phyloP scores from a whole-genome alignment of 2,329 filamentous ascomycete genomes.

The Trichoderma sp. region DNA sequence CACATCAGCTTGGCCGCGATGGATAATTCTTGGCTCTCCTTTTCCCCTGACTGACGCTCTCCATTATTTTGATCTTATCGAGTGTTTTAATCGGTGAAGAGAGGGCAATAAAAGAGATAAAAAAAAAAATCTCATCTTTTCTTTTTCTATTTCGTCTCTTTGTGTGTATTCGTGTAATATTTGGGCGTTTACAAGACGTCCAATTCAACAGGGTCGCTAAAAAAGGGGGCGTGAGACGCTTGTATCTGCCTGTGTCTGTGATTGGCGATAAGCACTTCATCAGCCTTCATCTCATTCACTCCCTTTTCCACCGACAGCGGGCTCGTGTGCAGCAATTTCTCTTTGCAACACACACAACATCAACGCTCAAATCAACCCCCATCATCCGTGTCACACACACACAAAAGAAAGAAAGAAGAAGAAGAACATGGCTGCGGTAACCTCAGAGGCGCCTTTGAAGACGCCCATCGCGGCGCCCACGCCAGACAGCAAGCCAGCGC shows the following conservation, averaged over 20 bases:
- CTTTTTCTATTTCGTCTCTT: background rate
- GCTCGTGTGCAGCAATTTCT: background rate
- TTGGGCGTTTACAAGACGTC: no score
- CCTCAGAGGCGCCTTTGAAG: constrained; percentile 9
- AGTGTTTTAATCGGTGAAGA: background rate
- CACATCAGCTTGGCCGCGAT: background rate
- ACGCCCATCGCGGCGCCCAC: constrained; percentile 40
- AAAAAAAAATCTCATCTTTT: background rate
- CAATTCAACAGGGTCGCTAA: background rate
- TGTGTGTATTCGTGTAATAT: no score
- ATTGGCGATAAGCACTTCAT: background rate
- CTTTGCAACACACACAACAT: background rate
- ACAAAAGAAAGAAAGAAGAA: background rate
- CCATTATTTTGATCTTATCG: background rate
- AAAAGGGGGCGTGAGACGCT: background rate
- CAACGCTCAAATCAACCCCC: background rate
- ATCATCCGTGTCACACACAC: background rate
- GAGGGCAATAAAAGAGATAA: background rate
- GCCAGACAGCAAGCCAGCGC: constrained; percentile 54
- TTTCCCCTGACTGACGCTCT: background rate
- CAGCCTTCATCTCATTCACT: background rate
- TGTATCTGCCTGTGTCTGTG: background rate
- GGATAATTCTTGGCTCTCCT: background rate
- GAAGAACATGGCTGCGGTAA: background rate
- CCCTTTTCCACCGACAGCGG: background rate